phyloP scores from a whole-genome alignment of 768 basidiomycete species.

The Trametes sanguinea region DNA sequence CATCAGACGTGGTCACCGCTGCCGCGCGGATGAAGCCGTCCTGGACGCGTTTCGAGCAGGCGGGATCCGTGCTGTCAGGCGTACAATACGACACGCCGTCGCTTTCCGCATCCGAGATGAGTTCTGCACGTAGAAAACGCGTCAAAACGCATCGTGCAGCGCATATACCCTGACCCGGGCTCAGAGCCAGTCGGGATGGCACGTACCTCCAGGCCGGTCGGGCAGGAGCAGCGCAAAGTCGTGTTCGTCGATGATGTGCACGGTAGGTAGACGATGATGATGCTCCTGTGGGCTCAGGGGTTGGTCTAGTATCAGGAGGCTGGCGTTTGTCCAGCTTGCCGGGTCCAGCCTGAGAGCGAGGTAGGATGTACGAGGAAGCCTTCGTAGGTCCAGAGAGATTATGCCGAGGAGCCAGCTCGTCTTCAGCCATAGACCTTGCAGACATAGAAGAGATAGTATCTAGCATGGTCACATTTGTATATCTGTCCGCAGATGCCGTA shows the following conservation, averaged over 20 bases:
- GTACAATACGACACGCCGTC: conserved; percentile 43
- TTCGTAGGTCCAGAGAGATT: neutral
- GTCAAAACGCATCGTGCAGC: neutral
- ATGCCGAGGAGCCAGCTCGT: too few species aligned
- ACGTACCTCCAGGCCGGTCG: conserved; percentile 33
- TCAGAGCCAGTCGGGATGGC: neutral
- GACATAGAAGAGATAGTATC: neutral
- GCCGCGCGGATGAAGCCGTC: conserved; percentile 43
- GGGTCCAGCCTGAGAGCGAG: neutral
- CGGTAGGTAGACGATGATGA: conserved; percentile 37
- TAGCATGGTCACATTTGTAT: neutral
- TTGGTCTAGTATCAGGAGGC: conserved; percentile 34
- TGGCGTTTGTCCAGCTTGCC: conserved; percentile 12
- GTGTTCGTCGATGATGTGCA: conserved; percentile 34
- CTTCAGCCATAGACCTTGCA: too few species aligned
- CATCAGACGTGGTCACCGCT: conserved; percentile 34
- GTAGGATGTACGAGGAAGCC: neutral
- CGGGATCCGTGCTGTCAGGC: conserved; percentile 26
- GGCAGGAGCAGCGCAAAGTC: conserved; percentile 42
- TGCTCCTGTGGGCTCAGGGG: conserved; percentile 42
- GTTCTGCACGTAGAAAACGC: conserved; percentile 30
- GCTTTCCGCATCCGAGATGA: conserved; percentile 42
- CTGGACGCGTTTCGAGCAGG: conserved; percentile 35
- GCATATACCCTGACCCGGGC: neutral
- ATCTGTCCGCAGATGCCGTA: neutral